Percentiles rank a stretch among this genome's conserved stretches.
Conservation (phyloP, 345 rosid genomes). For the Citrus mangshanensis region DNA sequence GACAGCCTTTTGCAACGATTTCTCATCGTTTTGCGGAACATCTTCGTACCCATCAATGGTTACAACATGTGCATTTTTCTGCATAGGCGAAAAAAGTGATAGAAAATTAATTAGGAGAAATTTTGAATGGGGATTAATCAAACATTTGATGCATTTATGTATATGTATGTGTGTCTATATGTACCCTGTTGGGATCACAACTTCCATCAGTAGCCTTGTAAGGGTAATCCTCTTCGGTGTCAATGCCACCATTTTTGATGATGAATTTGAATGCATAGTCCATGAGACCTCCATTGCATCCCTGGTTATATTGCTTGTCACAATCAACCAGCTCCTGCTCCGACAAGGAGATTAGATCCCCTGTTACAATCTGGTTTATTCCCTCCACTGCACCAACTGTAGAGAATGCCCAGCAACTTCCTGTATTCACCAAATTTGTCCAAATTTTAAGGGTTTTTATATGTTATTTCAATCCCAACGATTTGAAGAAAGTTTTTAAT, state of each 20-base stretch:
- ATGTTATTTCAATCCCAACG: neutral
- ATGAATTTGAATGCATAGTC: constrained; percentile 69
- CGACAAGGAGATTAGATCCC: constrained; percentile 53
- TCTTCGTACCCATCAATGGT: constrained; percentile 63
- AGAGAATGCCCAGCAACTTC: constrained; percentile 92
- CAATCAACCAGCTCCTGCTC: constrained; percentile 84
- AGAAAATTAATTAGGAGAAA: neutral
- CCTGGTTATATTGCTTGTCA: constrained; percentile 52
- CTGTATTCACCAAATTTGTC: constrained; percentile 24
- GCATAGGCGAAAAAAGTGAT: neutral
- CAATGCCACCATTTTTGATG: constrained; percentile 61
- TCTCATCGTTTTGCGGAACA: constrained; percentile 65
- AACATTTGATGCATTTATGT: neutral
- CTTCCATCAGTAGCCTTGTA: constrained; percentile 40
- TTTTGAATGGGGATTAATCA: neutral
- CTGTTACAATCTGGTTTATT: constrained; percentile 66
- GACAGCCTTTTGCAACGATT: constrained; percentile 62
- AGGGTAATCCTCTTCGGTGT: constrained; percentile 65
- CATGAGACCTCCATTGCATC: constrained; percentile 85
- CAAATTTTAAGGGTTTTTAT: neutral
- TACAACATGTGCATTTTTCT: constrained; percentile 76
- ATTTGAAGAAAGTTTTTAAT: no score
- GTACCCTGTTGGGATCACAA: constrained; percentile 57
- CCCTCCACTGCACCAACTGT: constrained; percentile 78
- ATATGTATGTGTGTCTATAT: no score